A percentile compares a stretch with the other conserved stretches of the same genome.
Conservation (phyloP, 257 asterid genomes). For the Primulina tabacum region DNA sequence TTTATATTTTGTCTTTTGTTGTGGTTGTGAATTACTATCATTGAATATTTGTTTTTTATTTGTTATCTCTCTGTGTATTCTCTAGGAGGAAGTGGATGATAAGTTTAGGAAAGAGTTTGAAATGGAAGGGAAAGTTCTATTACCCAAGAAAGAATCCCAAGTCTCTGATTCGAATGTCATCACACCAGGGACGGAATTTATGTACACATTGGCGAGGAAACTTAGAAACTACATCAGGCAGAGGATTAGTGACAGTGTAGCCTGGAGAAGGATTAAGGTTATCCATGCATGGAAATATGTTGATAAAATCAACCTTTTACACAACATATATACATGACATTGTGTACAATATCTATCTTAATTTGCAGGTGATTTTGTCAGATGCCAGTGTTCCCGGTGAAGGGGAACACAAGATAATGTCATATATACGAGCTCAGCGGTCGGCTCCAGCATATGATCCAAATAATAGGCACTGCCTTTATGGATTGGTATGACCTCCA, state of each 20-base stretch:
- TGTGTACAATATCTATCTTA: not conserved
- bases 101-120: slow-evolving; percentile 37
- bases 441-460: slow-evolving; percentile 47
- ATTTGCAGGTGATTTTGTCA: slow-evolving; percentile 57
- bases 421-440: slow-evolving; percentile 54
- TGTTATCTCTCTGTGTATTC: not conserved
- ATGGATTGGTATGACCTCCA: slow-evolving; percentile 50
- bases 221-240: slow-evolving; percentile 37
- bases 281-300: not conserved
- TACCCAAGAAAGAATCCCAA: slow-evolving; percentile 46
- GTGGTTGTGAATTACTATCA: not conserved
- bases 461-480: slow-evolving; percentile 58
- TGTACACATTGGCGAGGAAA: slow-evolving; percentile 39
- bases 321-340: not conserved
- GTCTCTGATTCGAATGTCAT: slow-evolving; percentile 52
- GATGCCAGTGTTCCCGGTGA: slow-evolving; percentile 75
- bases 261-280: slow-evolving; percentile 62
- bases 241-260: slow-evolving; percentile 31
- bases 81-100: slow-evolving; percentile 48
- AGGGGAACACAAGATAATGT: slow-evolving; percentile 71
- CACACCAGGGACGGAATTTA: slow-evolving; percentile 63
- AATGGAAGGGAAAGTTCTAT: slow-evolving; percentile 39
- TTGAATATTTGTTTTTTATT: not conserved
- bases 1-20: not conserved
- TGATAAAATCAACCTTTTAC: not conserved